These are phyloP conservation scores for Ramalina peruviana DNA, from an alignment of 495 filamentous ascomycete genomes.

Conservation along the genomic window DNA sequence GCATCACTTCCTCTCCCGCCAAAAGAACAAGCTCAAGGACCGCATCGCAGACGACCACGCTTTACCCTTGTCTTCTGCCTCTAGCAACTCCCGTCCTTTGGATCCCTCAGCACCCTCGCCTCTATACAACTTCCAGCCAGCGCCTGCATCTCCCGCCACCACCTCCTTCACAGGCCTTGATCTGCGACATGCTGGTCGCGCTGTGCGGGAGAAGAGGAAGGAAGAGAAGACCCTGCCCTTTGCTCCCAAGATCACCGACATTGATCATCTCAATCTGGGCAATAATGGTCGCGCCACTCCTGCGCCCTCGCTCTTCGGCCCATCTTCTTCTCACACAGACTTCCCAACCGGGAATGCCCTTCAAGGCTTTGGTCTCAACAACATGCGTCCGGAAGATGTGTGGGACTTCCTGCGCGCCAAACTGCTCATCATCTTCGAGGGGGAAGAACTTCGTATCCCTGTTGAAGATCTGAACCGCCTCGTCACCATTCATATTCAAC, in stretches of 20 bases:
- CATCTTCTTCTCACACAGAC: slow-evolving; percentile 13
- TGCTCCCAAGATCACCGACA: slow-evolving; percentile 19
- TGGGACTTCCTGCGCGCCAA: slow-evolving; percentile 92
- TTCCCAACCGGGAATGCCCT: slow-evolving; percentile 21
- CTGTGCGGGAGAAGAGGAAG: slow-evolving; percentile 78
- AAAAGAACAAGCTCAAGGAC: slow-evolving; percentile 81
- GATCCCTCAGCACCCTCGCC: slow-evolving; percentile 76
- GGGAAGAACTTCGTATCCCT: slow-evolving; percentile 74
- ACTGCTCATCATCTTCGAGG: slow-evolving; percentile 82
- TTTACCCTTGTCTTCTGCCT: slow-evolving; percentile 71
- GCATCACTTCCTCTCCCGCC: slow-evolving; percentile 76
- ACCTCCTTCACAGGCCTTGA: slow-evolving; percentile 68
- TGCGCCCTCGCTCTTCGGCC: slow-evolving; percentile 21
- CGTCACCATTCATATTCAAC: slow-evolving; percentile 66
- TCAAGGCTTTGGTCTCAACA: slow-evolving; percentile 56
- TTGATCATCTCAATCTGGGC: slow-evolving; percentile 30
- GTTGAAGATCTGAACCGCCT: slow-evolving; percentile 92
- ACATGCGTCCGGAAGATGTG: slow-evolving; percentile 78
- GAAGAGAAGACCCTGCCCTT: slow-evolving; percentile 51
- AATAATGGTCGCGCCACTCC: slow-evolving; percentile 16
- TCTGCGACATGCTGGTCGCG: slow-evolving; percentile 70
- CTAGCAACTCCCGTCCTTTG: slow-evolving; percentile 74
- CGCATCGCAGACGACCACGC: slow-evolving; percentile 62
- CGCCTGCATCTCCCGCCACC: slow-evolving; percentile 53
- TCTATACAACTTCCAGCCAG: slow-evolving; percentile 66